Evolutionary conservation across 768 basidiomycete genomes (phyloP).

Genomic region (Mycena galopus): DNA sequence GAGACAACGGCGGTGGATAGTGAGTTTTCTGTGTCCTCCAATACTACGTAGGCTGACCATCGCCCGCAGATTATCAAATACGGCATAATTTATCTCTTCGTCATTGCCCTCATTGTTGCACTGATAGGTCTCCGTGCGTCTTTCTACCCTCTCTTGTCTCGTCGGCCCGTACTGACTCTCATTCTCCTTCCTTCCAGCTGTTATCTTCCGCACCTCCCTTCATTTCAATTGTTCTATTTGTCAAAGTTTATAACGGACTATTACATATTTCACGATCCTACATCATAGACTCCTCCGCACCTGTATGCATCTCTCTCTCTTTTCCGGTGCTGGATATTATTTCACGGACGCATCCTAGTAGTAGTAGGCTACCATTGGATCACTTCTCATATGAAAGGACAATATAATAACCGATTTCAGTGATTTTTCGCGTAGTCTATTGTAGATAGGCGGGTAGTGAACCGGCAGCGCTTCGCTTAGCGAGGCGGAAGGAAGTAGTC

Average conservation of each 20-base stretch:
- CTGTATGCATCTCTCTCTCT: slow-evolving; percentile 16
- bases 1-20: slow-evolving; percentile 90
- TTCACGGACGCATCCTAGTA: slow-evolving; percentile 34
- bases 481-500: too few relatives aligned
- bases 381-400: slow-evolving; percentile 31
- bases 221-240: slow-evolving; percentile 77
- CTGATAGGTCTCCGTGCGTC: slow-evolving; percentile 85
- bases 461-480: too few relatives aligned
- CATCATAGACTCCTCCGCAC: slow-evolving; percentile 34
- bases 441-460: not conserved
- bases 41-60: slow-evolving; percentile 14
- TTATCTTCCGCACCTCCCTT: slow-evolving; percentile 70
- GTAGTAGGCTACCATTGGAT: slow-evolving; percentile 37
- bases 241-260: slow-evolving; percentile 69
- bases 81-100: slow-evolving; percentile 78
- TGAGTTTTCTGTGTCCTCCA: slow-evolving; percentile 56
- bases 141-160: slow-evolving; percentile 8
- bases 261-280: slow-evolving; percentile 50
- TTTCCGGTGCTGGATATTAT: slow-evolving; percentile 35
- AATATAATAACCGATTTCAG: slow-evolving; percentile 22
- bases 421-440: not conserved
- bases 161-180: slow-evolving; percentile 25
- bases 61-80: slow-evolving; percentile 80
- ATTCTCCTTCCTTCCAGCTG: slow-evolving; percentile 59
- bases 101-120: slow-evolving; percentile 78